Evolutionary conservation across 2,329 filamentous ascomycete species (phyloP).

Genomic region (Aspergillus thermomutatus): DNA sequence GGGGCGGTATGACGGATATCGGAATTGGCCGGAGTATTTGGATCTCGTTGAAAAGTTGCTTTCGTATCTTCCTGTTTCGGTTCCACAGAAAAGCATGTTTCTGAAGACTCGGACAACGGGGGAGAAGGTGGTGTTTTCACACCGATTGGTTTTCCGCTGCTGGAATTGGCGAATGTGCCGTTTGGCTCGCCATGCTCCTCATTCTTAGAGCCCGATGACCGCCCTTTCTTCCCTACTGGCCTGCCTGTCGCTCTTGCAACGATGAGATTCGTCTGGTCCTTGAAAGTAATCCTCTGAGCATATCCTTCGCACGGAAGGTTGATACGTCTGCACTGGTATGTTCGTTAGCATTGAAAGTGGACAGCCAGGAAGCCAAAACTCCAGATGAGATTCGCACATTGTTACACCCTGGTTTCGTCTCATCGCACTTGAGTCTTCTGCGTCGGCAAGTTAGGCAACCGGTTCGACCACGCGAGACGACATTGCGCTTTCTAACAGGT

Average conservation of each 20-base stretch:
- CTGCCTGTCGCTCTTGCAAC: slow-evolving; percentile 7
- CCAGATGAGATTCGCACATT: slow-evolving; percentile 4
- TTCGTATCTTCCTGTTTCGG: background rate
- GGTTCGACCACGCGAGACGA: slow-evolving; percentile 16
- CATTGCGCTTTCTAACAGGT: slow-evolving; percentile 13
- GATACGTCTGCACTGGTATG: slow-evolving; percentile 10
- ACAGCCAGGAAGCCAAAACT: background rate
- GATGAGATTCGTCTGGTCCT: slow-evolving; percentile 14
- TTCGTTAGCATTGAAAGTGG: background rate
- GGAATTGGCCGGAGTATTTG: background rate
- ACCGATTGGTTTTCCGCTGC: background rate
- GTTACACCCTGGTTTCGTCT: slow-evolving; percentile 14
- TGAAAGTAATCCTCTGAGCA: slow-evolving; percentile 13
- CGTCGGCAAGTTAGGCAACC: slow-evolving; percentile 15
- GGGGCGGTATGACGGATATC: background rate
- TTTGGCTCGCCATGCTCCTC: background rate
- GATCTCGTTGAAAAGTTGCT: background rate
- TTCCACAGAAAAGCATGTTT: background rate
- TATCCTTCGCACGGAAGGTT: slow-evolving; percentile 14
- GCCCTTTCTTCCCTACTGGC: background rate
- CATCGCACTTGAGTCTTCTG: slow-evolving; percentile 13
- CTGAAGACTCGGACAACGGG: background rate
- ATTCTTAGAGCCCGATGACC: background rate
- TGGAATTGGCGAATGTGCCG: background rate
- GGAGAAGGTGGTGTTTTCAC: background rate